These are phyloP conservation scores for Colletotrichum falcatum DNA, from an alignment of 2,329 filamentous ascomycete species.

Conservation along the genomic window DNA sequence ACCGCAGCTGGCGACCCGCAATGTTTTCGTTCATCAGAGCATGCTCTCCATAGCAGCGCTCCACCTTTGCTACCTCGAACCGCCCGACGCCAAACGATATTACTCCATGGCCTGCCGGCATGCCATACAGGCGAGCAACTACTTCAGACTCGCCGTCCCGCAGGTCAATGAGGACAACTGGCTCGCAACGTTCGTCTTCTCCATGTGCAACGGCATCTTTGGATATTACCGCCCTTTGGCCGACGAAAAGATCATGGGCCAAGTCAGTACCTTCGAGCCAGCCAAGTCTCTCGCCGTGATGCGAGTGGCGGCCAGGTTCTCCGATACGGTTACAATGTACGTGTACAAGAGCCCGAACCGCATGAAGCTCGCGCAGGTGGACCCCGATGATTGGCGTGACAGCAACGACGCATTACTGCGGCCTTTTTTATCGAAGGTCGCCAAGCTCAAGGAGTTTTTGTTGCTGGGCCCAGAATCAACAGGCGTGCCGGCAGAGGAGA, in stretches of 20 bases:
- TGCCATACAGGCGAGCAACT: conserved; percentile 41
- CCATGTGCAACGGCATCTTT: conserved; percentile 41
- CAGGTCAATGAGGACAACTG: conserved; percentile 41
- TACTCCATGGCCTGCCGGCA: conserved; percentile 41
- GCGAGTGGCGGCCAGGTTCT: conserved; percentile 37
- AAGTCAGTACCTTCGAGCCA: conserved; percentile 30
- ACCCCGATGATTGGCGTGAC: conserved; percentile 31
- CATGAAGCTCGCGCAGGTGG: conserved; percentile 34
- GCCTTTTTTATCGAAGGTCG: conserved; percentile 22
- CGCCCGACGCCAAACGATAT: conserved; percentile 38
- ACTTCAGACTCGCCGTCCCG: conserved; percentile 37
- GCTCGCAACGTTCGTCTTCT: conserved; percentile 38
- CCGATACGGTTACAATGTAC: conserved; percentile 31
- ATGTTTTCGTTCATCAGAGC: conserved; percentile 39
- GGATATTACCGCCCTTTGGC: conserved; percentile 40
- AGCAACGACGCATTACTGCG: conserved; percentile 18
- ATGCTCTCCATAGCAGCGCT: conserved; percentile 41
- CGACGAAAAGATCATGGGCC: conserved; percentile 38
- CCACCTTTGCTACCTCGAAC: conserved; percentile 40
- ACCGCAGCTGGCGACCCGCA: conserved; percentile 38
- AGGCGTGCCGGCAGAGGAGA: conserved; percentile 16
- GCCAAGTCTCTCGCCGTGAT: conserved; percentile 32
- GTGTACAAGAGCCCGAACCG: conserved; percentile 37
- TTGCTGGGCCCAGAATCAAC: conserved; percentile 22
- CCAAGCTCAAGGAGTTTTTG: conserved; percentile 32